phyloP scores from a whole-genome alignment of 345 rosid species.

The Noccaea caerulescens region DNA sequence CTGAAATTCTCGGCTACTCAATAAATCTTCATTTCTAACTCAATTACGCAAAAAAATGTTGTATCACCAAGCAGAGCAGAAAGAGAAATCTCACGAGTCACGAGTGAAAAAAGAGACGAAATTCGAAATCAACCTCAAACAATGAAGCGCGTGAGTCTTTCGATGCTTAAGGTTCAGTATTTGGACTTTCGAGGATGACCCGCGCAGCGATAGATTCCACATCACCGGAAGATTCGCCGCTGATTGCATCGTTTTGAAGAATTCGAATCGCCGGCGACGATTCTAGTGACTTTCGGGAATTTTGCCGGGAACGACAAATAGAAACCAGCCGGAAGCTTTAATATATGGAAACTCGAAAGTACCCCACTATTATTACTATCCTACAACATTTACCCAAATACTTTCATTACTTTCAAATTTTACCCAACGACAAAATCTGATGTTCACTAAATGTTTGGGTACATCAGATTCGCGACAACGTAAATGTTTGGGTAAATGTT shows the following conservation, averaged over 20 bases:
- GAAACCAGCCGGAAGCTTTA: not conserved
- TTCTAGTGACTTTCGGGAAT: slow-evolving; percentile 14
- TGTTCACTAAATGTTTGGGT: too few relatives aligned
- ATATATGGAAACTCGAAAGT: not conserved
- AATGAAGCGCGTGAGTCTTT: slow-evolving; percentile 27
- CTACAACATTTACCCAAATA: not conserved
- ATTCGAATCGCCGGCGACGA: slow-evolving; percentile 22
- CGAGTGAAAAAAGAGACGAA: slow-evolving; percentile 1
- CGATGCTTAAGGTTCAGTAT: slow-evolving; percentile 5
- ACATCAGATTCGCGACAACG: too few relatives aligned
- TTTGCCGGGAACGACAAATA: slow-evolving; percentile 29
- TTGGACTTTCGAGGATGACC: slow-evolving; percentile 1
- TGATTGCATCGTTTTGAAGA: slow-evolving; percentile 23
- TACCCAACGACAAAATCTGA: not conserved
- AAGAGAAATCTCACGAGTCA: not conserved
- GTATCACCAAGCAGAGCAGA: not conserved
- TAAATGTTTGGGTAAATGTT: too few relatives aligned
- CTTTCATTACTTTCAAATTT: not conserved
- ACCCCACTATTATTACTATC: not conserved
- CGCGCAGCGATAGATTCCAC: not conserved
- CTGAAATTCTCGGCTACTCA: not conserved
- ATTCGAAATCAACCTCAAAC: slow-evolving; percentile 35
- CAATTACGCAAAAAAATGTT: not conserved
- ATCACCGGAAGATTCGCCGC: slow-evolving; percentile 28
- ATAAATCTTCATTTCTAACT: not conserved